Conservation (phyloP, 2,329 filamentous ascomycete species). For the Neofusicoccum ribis region DNA sequence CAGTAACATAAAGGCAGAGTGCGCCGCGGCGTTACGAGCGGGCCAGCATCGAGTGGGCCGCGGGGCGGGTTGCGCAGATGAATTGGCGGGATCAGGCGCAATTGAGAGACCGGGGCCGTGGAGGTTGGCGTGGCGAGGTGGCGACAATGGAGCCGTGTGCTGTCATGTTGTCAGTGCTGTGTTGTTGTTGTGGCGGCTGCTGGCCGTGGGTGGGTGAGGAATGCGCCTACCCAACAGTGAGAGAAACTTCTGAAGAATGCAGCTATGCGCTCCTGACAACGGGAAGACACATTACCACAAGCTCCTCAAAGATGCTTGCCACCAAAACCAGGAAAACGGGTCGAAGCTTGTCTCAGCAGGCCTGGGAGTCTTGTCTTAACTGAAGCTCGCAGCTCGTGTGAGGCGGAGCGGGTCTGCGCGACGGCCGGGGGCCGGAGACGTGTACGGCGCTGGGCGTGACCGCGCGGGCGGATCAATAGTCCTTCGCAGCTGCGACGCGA, state of each 20-base stretch:
- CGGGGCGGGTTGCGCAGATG: not conserved
- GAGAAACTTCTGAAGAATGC: conserved; percentile 16
- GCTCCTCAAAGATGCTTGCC: not conserved
- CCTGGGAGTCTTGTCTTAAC: not conserved
- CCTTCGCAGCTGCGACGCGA: not conserved
- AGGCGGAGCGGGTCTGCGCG: not conserved
- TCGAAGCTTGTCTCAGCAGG: not conserved
- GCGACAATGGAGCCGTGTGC: not conserved
- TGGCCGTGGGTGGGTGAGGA: conserved; percentile 9
- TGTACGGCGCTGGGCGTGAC: not conserved
- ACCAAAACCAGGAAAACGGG: not conserved
- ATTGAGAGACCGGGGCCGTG: not conserved
- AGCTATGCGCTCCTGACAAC: conserved; percentile 20
- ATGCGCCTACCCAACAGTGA: conserved; percentile 20
- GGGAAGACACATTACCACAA: conserved; percentile 8
- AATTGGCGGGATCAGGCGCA: not conserved
- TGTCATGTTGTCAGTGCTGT: conserved; percentile 15
- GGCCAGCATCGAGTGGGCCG: conserved; percentile 9
- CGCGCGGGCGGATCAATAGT: not conserved
- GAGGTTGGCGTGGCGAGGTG: not conserved
- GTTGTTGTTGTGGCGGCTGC: conserved; percentile 13
- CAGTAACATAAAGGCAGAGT: conserved; percentile 13
- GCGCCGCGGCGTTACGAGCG: not conserved
- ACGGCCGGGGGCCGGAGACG: not conserved
- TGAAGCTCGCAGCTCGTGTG: not conserved